Evolutionary conservation across 2,329 filamentous ascomycete species (phyloP).

Genomic region (Fusarium sp.): DNA sequence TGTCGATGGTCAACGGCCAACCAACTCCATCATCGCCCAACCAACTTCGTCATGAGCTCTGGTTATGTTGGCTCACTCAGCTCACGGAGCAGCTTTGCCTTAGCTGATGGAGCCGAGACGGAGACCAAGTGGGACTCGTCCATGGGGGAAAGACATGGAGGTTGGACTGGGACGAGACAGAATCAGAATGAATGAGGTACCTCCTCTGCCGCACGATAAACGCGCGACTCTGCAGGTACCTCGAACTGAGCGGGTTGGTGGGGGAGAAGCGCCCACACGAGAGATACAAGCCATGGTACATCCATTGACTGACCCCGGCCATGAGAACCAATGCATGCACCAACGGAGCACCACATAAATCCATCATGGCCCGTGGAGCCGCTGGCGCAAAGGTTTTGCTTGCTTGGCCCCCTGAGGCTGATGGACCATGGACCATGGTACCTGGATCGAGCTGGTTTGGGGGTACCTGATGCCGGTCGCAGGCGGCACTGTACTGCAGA

Average conservation of each 20-base stretch:
- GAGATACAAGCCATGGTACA: constrained; percentile 9
- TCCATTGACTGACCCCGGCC: neutral
- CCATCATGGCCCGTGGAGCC: constrained; percentile 23
- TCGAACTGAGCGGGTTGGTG: constrained; percentile 20
- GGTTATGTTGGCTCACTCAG: constrained; percentile 20
- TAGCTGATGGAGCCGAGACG: constrained; percentile 29
- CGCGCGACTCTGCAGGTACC: constrained; percentile 26
- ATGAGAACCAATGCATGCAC: neutral
- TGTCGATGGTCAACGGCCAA: neutral
- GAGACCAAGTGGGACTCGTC: constrained; percentile 28
- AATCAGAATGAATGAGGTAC: constrained; percentile 18
- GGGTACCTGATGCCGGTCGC: neutral
- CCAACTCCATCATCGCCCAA: neutral
- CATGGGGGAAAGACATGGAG: constrained; percentile 31
- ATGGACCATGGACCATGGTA: neutral
- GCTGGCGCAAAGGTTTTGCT: constrained; percentile 26
- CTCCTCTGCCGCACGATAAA: constrained; percentile 20
- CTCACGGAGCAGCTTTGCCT: constrained; percentile 17
- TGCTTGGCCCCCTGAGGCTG: constrained; percentile 34
- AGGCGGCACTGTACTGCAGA: neutral
- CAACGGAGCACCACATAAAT: constrained; percentile 9
- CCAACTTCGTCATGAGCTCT: constrained; percentile 18
- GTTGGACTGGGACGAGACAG: constrained; percentile 19
- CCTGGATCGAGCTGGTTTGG: neutral
- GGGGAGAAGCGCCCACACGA: constrained; percentile 22